phyloP scores from a whole-genome alignment of 140 eudicot species.

The Cichorium intybus region DNA sequence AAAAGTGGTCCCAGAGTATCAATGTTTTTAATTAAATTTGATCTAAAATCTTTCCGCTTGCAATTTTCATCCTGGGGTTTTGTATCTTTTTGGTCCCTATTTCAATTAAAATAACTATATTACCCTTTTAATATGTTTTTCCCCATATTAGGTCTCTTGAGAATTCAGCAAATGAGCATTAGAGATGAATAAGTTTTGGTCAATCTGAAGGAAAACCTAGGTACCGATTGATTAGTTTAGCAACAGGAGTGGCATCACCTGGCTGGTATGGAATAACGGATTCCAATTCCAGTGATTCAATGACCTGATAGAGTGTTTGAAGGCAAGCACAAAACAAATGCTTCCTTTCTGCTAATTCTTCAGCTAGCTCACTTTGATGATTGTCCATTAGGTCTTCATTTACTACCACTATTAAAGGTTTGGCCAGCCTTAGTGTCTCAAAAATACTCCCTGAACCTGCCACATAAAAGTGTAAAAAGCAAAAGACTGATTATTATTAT shows the following conservation, averaged over 20 bases:
- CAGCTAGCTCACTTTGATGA: constrained; percentile 95
- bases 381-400: constrained; percentile 97
- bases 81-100: too few species aligned
- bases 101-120: too few species aligned
- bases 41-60: too few species aligned
- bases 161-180: neutral
- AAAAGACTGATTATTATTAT: too few species aligned
- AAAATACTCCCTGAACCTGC: constrained; percentile 96
- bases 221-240: constrained; percentile 61
- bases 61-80: too few species aligned
- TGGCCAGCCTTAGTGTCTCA: constrained; percentile 65
- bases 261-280: constrained; percentile 65
- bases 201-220: constrained; percentile 69
- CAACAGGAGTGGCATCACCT: constrained; percentile 88
- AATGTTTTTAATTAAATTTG: too few species aligned
- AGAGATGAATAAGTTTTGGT: neutral
- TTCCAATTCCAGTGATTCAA: constrained; percentile 41
- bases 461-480: neutral
- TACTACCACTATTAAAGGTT: constrained; percentile 84
- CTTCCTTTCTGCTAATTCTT: constrained; percentile 87
- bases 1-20: too few species aligned
- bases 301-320: constrained; percentile 58
- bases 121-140: too few species aligned
- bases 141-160: neutral
- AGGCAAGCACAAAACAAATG: constrained; percentile 83